Evolutionary conservation across 345 rosid genomes (phyloP).

Genomic region (Cochlearia excelsa): DNA sequence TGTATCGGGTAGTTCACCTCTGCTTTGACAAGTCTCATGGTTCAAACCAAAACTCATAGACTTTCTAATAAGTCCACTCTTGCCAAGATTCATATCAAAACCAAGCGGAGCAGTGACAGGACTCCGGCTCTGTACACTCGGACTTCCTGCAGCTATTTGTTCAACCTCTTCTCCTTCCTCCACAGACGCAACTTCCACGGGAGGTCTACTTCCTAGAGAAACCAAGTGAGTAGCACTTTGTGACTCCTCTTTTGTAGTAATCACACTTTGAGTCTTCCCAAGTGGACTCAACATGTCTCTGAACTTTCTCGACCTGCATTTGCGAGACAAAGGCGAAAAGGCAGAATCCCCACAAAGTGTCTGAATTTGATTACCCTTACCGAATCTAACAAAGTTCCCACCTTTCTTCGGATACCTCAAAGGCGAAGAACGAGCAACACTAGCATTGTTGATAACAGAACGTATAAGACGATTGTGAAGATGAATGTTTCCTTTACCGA

Average conservation of each 20-base stretch:
- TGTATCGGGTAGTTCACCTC: slow-evolving; percentile 71
- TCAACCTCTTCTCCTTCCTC: slow-evolving; percentile 99
- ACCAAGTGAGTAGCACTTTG: slow-evolving; percentile 72
- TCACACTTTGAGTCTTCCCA: slow-evolving; percentile 27
- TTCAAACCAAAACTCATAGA: slow-evolving; percentile 33
- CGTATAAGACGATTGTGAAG: slow-evolving; percentile 72
- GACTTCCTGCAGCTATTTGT: slow-evolving; percentile 71
- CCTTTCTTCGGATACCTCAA: slow-evolving; percentile 38
- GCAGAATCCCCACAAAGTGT: slow-evolving; percentile 49
- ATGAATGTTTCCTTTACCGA: slow-evolving; percentile 63
- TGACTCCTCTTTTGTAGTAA: slow-evolving; percentile 40
- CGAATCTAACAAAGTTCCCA: slow-evolving; percentile 35
- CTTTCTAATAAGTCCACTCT: slow-evolving; percentile 51
- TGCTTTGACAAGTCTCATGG: slow-evolving; percentile 51
- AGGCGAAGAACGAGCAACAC: slow-evolving; percentile 51
- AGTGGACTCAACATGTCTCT: slow-evolving; percentile 73
- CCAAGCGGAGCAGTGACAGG: slow-evolving; percentile 88
- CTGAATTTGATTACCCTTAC: slow-evolving; percentile 43
- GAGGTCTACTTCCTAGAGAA: slow-evolving; percentile 85
- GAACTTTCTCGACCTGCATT: slow-evolving; percentile 62
- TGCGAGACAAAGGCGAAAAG: slow-evolving; percentile 61
- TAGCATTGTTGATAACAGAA: slow-evolving; percentile 69
- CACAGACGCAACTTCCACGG: slow-evolving; percentile 68
- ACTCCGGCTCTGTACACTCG: slow-evolving; percentile 69
- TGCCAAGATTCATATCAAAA: slow-evolving; percentile 44